These are phyloP conservation scores for Globisporangium parvum DNA, from an alignment of 352 stramenopile genomes.

Conservation along the genomic window DNA sequence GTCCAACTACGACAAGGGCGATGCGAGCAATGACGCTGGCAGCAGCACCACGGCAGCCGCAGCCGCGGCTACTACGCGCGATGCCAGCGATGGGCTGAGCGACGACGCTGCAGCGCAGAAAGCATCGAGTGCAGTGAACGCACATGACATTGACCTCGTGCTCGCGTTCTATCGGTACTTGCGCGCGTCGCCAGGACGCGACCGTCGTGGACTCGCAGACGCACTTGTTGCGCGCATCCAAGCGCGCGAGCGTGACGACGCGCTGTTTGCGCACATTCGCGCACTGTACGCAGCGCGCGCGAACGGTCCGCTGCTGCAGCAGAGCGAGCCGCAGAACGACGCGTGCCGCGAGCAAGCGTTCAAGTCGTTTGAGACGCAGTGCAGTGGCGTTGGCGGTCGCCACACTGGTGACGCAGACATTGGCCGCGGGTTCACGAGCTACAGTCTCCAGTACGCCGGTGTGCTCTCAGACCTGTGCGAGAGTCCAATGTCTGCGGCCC, in stretches of 20 bases:
- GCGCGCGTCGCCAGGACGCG: slow-evolving; percentile 30
- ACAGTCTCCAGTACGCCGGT: slow-evolving; percentile 62
- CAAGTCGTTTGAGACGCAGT: slow-evolving; percentile 23
- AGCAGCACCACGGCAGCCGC: slow-evolving; percentile 4
- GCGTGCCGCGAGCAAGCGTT: slow-evolving; percentile 33
- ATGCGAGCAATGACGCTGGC: slow-evolving; percentile 12
- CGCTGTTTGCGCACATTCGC: slow-evolving; percentile 47
- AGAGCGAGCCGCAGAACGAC: slow-evolving; percentile 16
- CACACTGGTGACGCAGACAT: slow-evolving; percentile 19
- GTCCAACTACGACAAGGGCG: slow-evolving; percentile 59
- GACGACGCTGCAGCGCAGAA: neutral
- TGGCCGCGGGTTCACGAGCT: slow-evolving; percentile 46
- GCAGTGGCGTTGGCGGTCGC: slow-evolving; percentile 3
- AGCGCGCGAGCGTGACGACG: slow-evolving; percentile 43
- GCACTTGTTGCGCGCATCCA: slow-evolving; percentile 34
- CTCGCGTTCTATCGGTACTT: slow-evolving; percentile 77
- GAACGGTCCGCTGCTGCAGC: slow-evolving; percentile 20
- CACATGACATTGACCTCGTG: slow-evolving; percentile 68
- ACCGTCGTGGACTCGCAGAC: slow-evolving; percentile 30
- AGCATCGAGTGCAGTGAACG: slow-evolving; percentile 33
- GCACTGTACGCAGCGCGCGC: slow-evolving; percentile 25
- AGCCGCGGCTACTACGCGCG: neutral
- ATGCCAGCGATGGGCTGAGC: neutral
- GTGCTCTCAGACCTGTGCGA: slow-evolving; percentile 44
- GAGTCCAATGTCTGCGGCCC: slow-evolving; percentile 14